Percentiles rank a stretch among this genome's conserved stretches.
These are phyloP conservation scores for Cladosporium sp. DNA, from an alignment of 2,329 filamentous ascomycete genomes.

Conservation along the genomic window DNA sequence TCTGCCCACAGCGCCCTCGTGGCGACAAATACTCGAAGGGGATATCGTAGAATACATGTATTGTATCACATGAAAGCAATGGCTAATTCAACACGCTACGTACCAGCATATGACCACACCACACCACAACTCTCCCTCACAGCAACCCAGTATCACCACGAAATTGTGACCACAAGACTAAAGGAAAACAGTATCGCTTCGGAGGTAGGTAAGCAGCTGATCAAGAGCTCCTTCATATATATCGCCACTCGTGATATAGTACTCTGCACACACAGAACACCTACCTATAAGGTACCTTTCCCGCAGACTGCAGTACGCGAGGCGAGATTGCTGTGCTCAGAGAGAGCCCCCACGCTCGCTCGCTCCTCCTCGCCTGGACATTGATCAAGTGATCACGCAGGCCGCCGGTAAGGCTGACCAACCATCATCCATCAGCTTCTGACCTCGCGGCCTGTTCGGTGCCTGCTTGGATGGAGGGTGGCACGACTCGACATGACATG, in stretches of 20 bases:
- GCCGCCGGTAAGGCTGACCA: slow-evolving; percentile 11
- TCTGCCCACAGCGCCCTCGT: too few species aligned
- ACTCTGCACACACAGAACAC: neutral
- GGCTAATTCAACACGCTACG: too few species aligned
- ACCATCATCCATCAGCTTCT: neutral
- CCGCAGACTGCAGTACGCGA: neutral
- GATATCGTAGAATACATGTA: too few species aligned
- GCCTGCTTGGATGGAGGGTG: neutral
- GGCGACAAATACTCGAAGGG: too few species aligned
- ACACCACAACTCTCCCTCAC: too few species aligned
- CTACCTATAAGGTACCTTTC: too few species aligned
- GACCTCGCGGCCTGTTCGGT: neutral
- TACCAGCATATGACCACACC: neutral
- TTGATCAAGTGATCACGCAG: slow-evolving; percentile 6
- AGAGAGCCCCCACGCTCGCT: neutral
- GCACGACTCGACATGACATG: neutral
- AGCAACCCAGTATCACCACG: too few species aligned
- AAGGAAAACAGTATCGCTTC: too few species aligned
- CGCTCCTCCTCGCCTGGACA: neutral
- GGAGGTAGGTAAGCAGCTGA: slow-evolving; percentile 1
- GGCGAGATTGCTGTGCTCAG: neutral
- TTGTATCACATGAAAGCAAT: too few species aligned
- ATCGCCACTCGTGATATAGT: neutral
- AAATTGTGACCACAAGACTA: too few species aligned
- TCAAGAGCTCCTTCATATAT: neutral